These are phyloP conservation scores for Capsicum chinense DNA, from an alignment of 257 asterid species.

Conservation along the genomic window DNA sequence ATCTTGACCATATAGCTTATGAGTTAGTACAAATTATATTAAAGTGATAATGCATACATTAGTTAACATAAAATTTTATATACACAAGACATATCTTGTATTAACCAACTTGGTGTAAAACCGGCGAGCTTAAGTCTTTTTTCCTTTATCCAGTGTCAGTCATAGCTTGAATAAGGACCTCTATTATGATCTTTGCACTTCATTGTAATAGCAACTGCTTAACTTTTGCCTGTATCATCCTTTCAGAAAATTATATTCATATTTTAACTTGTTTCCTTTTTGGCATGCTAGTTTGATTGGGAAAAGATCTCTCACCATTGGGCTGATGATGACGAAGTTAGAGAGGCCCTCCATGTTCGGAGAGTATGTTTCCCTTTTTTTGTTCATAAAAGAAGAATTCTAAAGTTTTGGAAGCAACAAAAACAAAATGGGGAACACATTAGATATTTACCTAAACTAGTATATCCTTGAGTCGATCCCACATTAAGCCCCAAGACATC, in stretches of 20 bases:
- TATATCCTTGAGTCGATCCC: too few relatives aligned
- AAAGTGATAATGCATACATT: background rate
- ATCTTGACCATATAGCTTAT: background rate
- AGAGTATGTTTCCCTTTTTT: background rate
- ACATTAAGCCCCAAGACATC: too few relatives aligned
- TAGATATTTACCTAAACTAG: too few relatives aligned
- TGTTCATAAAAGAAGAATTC: background rate
- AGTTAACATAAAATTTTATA: background rate
- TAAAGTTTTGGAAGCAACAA: background rate
- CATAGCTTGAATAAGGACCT: background rate
- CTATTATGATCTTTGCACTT: background rate
- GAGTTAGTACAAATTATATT: background rate
- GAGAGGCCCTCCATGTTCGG: conserved; percentile 32
- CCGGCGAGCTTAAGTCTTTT: background rate
- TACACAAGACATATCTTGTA: background rate
- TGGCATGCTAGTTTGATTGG: conserved; percentile 28
- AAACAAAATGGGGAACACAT: background rate
- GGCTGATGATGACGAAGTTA: conserved; percentile 21
- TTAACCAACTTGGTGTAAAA: background rate
- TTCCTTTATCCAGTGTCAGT: background rate
- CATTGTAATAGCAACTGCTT: background rate
- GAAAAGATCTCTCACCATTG: conserved; percentile 17
- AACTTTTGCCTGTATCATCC: background rate
- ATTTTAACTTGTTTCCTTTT: background rate
- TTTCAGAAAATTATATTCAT: background rate